Evolutionary conservation across 768 basidiomycete species (phyloP), one percentile per base, ranked within the genome.

Genomic region (Podaxis pistillaris): DNA sequence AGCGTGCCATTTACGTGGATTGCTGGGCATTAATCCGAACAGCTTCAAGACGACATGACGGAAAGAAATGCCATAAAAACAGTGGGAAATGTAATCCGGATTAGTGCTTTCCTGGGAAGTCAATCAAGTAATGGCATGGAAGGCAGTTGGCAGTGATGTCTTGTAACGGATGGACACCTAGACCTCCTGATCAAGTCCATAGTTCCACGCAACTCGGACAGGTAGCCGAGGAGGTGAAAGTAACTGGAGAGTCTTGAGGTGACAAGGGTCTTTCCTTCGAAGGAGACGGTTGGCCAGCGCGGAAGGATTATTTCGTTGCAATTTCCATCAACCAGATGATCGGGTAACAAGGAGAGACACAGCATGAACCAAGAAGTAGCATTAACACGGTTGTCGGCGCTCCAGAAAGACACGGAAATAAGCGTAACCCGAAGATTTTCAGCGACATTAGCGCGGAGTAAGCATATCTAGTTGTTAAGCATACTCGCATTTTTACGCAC

Each of bases 181-280:
- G 12, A 52, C 38, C 59, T 53, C 38, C 51, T 60, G 59, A 54
- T 40, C 51, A 33, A 19, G 22, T 26, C 6, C 38, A 44, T 28
- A 51, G 19, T 24, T 53, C 59, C 51, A 60, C 40, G 50, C 11
- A 8, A 53, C 36, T 60, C 51, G 38, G 59, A 60, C 13, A 38
- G 51, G 33, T 30, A 40, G 37, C 51, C 44, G 59, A 60, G 53
- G 53, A 52, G 59, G 59, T 44, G 37, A 46, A 53, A n/a, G 59
- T 3, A 30, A 36, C 13, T 9, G 26, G n/a, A 38, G 36, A 11
- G n/a, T 9, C 33, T 2, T 15, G 12, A 26, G 17, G 4, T n/a
- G 33, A 5, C 15, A 17, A 28, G 44, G 30, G 7, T 13, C 37
- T 40, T 51, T 5, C 49, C 33, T 9, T 52, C 12, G 37, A 51